These are phyloP conservation scores for Atkinsonella texensis DNA, from an alignment of 2,329 filamentous ascomycete genomes.

Conservation along the genomic window DNA sequence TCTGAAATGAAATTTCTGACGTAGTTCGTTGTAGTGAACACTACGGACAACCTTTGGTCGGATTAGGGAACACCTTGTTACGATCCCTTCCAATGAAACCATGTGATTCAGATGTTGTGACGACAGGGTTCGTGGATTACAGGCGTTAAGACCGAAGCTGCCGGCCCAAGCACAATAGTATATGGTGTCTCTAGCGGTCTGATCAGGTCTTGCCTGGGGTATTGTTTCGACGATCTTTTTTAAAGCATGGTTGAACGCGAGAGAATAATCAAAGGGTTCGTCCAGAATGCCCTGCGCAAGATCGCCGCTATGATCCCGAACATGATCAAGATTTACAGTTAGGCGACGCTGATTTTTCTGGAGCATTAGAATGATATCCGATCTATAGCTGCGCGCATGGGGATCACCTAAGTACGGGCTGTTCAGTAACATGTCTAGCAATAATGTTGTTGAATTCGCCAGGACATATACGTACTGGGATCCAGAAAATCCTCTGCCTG, in stretches of 20 bases:
- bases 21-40: slow-evolving; percentile 87
- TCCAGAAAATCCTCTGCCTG: slow-evolving; percentile 89
- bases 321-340: slow-evolving; percentile 75
- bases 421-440: not conserved
- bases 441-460: not conserved
- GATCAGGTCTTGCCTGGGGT: slow-evolving; percentile 61
- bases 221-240: slow-evolving; percentile 79
- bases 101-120: slow-evolving; percentile 88
- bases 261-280: slow-evolving; percentile 75
- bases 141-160: slow-evolving; percentile 88
- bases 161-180: slow-evolving; percentile 98
- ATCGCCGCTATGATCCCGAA: slow-evolving; percentile 74
- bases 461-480: slow-evolving; percentile 52
- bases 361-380: slow-evolving; percentile 73
- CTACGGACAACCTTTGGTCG: slow-evolving; percentile 96
- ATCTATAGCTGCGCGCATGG: slow-evolving; percentile 62
- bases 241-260: slow-evolving; percentile 82
- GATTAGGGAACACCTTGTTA: slow-evolving; percentile 90
- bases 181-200: slow-evolving; percentile 64
- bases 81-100: slow-evolving; percentile 95
- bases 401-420: slow-evolving; percentile 30
- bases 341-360: slow-evolving; percentile 54
- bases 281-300: slow-evolving; percentile 69
- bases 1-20: slow-evolving; percentile 74
- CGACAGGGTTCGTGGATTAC: slow-evolving; percentile 85